These are phyloP conservation scores for Madurella mycetomatis DNA, from an alignment of 2,329 filamentous ascomycete species.

Conservation along the genomic window DNA sequence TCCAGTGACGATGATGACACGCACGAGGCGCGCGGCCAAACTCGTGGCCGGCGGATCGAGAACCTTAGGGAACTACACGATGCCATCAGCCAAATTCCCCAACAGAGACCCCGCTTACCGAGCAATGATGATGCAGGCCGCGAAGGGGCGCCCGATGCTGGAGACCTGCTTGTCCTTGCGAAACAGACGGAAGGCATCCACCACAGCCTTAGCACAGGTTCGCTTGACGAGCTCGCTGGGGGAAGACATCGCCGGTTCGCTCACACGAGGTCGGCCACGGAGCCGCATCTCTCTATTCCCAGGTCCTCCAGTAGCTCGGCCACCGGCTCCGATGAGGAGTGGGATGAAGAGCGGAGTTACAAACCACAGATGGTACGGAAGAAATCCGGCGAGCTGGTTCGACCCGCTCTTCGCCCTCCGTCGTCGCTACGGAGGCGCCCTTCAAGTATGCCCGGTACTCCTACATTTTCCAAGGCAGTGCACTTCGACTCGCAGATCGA, in stretches of 20 bases:
- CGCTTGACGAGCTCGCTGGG: slow-evolving; percentile 40
- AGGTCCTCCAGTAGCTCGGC: slow-evolving; percentile 48
- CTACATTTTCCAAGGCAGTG: slow-evolving; percentile 93
- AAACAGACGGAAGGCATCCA: slow-evolving; percentile 39
- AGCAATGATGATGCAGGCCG: slow-evolving; percentile 26
- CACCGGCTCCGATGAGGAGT: slow-evolving; percentile 58
- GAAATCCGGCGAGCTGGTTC: slow-evolving; percentile 95
- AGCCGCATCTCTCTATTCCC: slow-evolving; percentile 45
- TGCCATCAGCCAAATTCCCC: slow-evolving; percentile 74
- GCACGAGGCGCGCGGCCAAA: slow-evolving; percentile 31
- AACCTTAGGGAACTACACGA: slow-evolving; percentile 68
- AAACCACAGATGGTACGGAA: slow-evolving; percentile 96
- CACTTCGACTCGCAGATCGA: slow-evolving; percentile 97
- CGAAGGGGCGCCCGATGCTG: slow-evolving; percentile 30
- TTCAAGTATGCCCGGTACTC: slow-evolving; percentile 95
- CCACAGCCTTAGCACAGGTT: slow-evolving; percentile 45
- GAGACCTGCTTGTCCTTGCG: slow-evolving; percentile 35
- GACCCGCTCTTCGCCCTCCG: slow-evolving; percentile 78
- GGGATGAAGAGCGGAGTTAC: slow-evolving; percentile 51
- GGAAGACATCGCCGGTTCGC: slow-evolving; percentile 38
- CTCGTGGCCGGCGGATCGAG: slow-evolving; percentile 45
- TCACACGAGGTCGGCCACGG: slow-evolving; percentile 54
- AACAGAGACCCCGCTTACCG: slow-evolving; percentile 58
- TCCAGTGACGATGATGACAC: slow-evolving; percentile 79
- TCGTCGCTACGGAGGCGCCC: slow-evolving; percentile 65